Conservation (phyloP, 371 early-diverging fungal genomes). For the Mucor indicus region DNA sequence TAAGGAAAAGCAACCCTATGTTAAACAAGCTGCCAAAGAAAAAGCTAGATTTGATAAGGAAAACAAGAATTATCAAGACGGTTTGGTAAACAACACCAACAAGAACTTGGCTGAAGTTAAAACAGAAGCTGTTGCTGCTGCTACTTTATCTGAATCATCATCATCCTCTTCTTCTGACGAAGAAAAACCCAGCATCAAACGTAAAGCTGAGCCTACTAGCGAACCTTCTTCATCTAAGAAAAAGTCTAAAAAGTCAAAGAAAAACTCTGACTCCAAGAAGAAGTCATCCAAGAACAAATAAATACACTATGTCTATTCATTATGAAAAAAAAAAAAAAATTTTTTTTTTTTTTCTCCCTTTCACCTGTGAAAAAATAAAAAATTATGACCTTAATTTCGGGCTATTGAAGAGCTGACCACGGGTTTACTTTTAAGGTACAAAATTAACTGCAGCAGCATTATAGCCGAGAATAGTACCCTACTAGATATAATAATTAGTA, state of each 20-base stretch:
- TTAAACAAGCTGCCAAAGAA: conserved; percentile 18
- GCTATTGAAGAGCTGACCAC: no score
- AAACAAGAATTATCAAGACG: conserved; percentile 3
- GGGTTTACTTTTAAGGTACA: no score
- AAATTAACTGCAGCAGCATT: no score
- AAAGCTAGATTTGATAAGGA: conserved; percentile 17
- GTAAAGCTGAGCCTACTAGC: background rate
- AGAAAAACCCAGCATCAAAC: no score
- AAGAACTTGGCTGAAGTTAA: conserved; percentile 6
- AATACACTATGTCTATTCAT: background rate
- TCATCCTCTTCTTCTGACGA: no score
- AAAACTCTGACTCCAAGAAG: background rate
- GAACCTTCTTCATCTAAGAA: background rate
- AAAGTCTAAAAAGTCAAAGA: conserved; percentile 1
- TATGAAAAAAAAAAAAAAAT: conserved; percentile 1
- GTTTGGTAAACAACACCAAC: background rate
- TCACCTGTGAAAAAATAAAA: no score
- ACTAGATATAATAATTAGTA: no score
- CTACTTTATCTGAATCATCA: background rate
- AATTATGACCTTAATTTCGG: no score
- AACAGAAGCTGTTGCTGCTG: background rate
- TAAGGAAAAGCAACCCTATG: conserved; percentile 47
- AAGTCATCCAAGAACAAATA: conserved; percentile 15
- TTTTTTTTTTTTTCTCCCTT: background rate
- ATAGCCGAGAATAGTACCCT: no score